Percentiles rank a stretch among this genome's conserved stretches.
These are phyloP conservation scores for Cercospora sesami DNA, from an alignment of 2,329 filamentous ascomycete species.

Conservation along the genomic window DNA sequence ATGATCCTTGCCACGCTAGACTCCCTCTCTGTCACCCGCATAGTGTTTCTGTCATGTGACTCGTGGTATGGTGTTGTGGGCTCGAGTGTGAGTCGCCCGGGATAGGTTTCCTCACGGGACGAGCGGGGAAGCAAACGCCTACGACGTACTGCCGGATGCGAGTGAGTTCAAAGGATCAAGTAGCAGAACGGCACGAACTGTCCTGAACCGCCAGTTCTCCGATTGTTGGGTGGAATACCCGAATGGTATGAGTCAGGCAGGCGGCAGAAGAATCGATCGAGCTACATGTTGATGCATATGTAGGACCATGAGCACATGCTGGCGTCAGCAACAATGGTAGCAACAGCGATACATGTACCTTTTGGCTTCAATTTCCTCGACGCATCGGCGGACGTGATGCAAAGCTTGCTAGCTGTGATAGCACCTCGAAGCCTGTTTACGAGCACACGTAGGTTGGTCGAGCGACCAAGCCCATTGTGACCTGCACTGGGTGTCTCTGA, in stretches of 20 bases:
- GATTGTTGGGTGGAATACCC: neutral
- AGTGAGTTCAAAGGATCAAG: neutral
- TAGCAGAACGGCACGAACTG: neutral
- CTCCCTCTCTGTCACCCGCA: slow-evolving; percentile 1
- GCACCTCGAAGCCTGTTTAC: neutral
- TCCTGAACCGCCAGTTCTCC: neutral
- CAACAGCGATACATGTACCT: neutral
- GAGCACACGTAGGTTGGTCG: neutral
- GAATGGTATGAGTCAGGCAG: neutral
- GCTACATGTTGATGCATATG: neutral
- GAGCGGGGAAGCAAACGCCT: neutral
- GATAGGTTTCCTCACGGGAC: neutral
- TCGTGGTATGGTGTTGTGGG: slow-evolving; percentile 7
- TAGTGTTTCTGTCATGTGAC: slow-evolving; percentile 5
- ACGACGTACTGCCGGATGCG: neutral
- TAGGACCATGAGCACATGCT: neutral
- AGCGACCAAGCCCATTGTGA: neutral
- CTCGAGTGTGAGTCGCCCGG: neutral
- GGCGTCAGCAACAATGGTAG: neutral
- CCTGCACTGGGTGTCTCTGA: neutral
- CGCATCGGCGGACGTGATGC: neutral
- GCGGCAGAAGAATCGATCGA: neutral
- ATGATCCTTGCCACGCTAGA: slow-evolving; percentile 1
- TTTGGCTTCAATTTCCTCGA: neutral
- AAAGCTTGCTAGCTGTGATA: neutral